Base-by-base conservation (phyloP, 2,329 filamentous ascomycete genomes). In the Cladosporium sp. region DNA sequence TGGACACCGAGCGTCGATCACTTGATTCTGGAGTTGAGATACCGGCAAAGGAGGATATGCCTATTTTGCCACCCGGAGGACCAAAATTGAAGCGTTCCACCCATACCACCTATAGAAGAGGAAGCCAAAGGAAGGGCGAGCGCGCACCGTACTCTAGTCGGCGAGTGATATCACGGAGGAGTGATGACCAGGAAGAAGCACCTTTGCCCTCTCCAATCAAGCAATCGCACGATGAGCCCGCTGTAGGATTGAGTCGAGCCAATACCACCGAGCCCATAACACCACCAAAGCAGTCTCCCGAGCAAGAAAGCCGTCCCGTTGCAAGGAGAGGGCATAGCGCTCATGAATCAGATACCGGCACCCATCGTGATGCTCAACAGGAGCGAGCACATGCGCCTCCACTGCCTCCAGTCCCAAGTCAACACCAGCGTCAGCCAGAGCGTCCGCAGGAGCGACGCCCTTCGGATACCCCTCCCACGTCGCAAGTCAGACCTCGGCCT, bases 61-160 rank as follows among this genome's bases (percentile, higher is more conserved):
- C 91, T 6, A 95, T 97, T 55, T 72, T 97, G 36, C 87, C 90
- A 1, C 80, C 85, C 51, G 79, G 50, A 72, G 88, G 88, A 3
- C 83, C 85, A 67, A 88, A 88, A 27, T 72, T 98, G 42, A 85
- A 93, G 59, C 82, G 93, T 54, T 96, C 93, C 11, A 98, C 90
- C 16, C 81, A 88, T 49, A 98, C 93, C 4, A 92, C 88, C 20
- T 97, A 97, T 67, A 78, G 91, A 60, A 88, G 88, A 51, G 91
- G 91, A 29, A 96, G 91, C 71, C 68, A 95, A 55, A 84, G 86
- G 43, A 88, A 84, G 57, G 86, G 87, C 19, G 86, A 93, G 53
- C 80, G 86, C 48, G 75, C 82, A 3, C 82, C 86, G 0, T 85
- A 89, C 57, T 86, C 88, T 1, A 27, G 22, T 27, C 88, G 88